These are phyloP conservation scores for Didymella segeticola DNA, from an alignment of 2,329 filamentous ascomycete genomes.

Conservation along the genomic window DNA sequence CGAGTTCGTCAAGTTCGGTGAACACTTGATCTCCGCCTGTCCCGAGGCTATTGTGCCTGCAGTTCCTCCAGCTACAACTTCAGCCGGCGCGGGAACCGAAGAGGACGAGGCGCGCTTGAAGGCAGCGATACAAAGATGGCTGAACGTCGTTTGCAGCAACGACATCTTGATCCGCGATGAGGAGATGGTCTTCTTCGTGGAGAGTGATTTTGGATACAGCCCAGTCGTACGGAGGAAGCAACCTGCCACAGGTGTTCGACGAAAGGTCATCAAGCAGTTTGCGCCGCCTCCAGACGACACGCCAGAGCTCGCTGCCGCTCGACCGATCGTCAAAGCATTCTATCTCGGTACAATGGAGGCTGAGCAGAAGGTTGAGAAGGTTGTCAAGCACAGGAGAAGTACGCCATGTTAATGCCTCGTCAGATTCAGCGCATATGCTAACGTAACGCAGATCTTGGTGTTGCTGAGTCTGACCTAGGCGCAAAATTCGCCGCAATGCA, in stretches of 20 bases:
- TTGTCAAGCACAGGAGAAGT: constrained; percentile 93
- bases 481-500: constrained; percentile 87
- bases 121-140: constrained; percentile 87
- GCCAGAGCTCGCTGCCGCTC: constrained; percentile 86
- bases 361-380: constrained; percentile 93
- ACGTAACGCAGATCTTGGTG: constrained; percentile 74
- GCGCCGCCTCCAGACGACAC: constrained; percentile 97
- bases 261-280: constrained; percentile 98
- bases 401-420: constrained; percentile 30
- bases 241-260: constrained; percentile 90
- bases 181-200: constrained; percentile 97
- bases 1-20: constrained; percentile 94
- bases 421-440: constrained; percentile 15
- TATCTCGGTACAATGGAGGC: constrained; percentile 95
- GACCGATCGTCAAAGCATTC: constrained; percentile 92
- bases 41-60: constrained; percentile 94
- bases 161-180: constrained; percentile 94
- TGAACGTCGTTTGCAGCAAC: constrained; percentile 91
- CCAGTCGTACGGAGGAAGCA: constrained; percentile 95
- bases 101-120: constrained; percentile 94
- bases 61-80: constrained; percentile 91
- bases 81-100: constrained; percentile 92
- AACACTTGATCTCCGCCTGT: constrained; percentile 96
- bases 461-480: constrained; percentile 91
- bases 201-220: constrained; percentile 98